Percentiles rank a stretch among this genome's conserved stretches.
phyloP scores from a whole-genome alignment of 345 rosid species.

The Brassica nigra region DNA sequence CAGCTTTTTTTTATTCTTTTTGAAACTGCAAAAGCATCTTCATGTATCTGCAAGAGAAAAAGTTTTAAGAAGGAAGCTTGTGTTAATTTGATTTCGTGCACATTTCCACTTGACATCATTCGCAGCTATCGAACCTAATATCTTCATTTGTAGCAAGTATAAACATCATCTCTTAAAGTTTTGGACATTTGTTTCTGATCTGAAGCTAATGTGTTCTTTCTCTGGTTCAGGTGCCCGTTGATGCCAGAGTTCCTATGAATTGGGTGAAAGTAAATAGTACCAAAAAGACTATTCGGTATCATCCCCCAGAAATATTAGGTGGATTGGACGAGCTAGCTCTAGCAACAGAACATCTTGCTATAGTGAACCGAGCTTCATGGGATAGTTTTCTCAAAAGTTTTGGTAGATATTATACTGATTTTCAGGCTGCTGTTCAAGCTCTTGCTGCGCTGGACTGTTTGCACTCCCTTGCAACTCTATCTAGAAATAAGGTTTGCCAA shows the following conservation, averaged over 20 bases:
- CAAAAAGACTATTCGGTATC: conserved; percentile 84
- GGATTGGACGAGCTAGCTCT: conserved; percentile 73
- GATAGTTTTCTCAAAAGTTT: conserved; percentile 68
- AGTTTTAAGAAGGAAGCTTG: conserved; percentile 1
- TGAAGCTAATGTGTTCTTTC: conserved; percentile 6
- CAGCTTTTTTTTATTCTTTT: neutral
- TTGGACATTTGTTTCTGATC: conserved; percentile 19
- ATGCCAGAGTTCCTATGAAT: conserved; percentile 67
- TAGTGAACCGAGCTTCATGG: conserved; percentile 81
- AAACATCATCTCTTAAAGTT: conserved; percentile 1
- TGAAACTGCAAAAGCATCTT: neutral
- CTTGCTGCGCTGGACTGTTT: conserved; percentile 92
- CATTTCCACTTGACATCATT: neutral
- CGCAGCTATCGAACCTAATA: conserved; percentile 23
- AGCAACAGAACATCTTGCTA: conserved; percentile 72
- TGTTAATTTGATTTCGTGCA: conserved; percentile 1
- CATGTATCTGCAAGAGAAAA: neutral
- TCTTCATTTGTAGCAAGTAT: neutral
- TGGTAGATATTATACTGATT: conserved; percentile 64
- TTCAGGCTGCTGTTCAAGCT: conserved; percentile 77
- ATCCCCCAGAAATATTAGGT: conserved; percentile 79
- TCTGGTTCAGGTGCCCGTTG: conserved; percentile 66
- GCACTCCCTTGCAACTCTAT: conserved; percentile 79
- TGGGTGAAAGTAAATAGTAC: conserved; percentile 93
- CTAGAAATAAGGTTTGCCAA: conserved; percentile 65